Conservation (phyloP, 495 filamentous ascomycete species). For the Neurospora sp. region DNA sequence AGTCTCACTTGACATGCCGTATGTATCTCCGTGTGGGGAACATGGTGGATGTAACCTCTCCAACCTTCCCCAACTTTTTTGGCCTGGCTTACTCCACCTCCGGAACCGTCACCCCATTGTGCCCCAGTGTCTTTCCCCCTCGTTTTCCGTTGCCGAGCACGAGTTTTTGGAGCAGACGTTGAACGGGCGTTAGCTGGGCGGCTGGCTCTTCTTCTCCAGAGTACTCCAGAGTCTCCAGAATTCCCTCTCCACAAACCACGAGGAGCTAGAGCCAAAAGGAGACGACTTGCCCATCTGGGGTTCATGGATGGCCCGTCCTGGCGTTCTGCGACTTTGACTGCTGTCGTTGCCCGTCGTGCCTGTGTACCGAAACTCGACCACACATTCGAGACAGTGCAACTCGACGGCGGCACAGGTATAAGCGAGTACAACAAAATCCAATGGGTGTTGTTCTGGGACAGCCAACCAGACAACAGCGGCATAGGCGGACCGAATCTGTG, state of each 20-base stretch:
- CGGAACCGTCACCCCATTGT: neutral
- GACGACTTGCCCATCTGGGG: neutral
- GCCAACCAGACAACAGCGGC: neutral
- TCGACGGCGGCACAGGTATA: neutral
- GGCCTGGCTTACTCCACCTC: neutral
- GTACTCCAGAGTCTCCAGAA: neutral
- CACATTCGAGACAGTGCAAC: neutral
- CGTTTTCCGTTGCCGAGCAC: neutral
- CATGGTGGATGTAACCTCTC: slow-evolving; percentile 6
- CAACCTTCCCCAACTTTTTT: slow-evolving; percentile 21
- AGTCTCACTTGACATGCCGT: neutral
- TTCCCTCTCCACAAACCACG: neutral
- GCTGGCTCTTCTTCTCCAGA: neutral
- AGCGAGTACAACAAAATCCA: neutral
- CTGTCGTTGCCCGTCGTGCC: neutral
- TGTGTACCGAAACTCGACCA: neutral
- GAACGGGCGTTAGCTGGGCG: neutral
- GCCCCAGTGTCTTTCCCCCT: neutral
- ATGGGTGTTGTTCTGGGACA: neutral
- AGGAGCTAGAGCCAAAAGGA: neutral
- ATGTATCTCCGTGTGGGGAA: neutral
- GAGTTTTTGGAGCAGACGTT: neutral
- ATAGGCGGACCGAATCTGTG: neutral
- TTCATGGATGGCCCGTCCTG: neutral
- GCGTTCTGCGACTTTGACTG: neutral